Evolutionary conservation across 208 protist species (phyloP), one percentile per base, ranked within the genome.

Genomic region (Leishmania tropica): DNA sequence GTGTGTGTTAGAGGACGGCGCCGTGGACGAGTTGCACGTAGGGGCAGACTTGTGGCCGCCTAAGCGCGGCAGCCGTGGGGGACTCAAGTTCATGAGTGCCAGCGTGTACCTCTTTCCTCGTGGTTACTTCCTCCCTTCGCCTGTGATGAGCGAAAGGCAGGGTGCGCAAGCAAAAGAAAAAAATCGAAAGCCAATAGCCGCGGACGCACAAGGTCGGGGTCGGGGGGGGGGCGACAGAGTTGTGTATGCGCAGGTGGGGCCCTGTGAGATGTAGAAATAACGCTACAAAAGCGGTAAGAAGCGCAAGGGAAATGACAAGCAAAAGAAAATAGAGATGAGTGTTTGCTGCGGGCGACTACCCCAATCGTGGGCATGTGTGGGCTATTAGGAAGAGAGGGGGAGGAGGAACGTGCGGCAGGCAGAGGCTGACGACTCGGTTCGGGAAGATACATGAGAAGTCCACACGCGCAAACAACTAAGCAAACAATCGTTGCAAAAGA

Each of bases 41-140:
- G 81, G 68, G 4, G 42, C 10, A 53, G 71, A 60, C 28, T 64
- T 60, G 78, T 82, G 82, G 13, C 82, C 78, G 56, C 82, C 82
- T 11, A 85, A 21, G 2, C 70, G 82, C 21, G 82, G 82, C 11
- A 85, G 78, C 8, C 73, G 77, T 28, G 82, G 82, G 0, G 77
- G 53, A 28, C 71, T 74, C 13, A 47, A 40, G 81, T 81, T 73
- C 81, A 85, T 85, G n/a, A 42, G 62, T 21, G n/a, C 53, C 19
- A 51, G 54, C 48, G 5, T 19, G 31, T 10, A 5, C 53, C 47
- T 1, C 19, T 71, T 13, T 24, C 37, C 37, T 71, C 65, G 40
- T 24, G 11, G 13, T 47, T 2, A 17, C 40, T 28, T 62, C 28
- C 56, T 24, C 35, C 11, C 24, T 7, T 74, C 1, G 3, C 21